Percentiles rank a stretch among this genome's conserved stretches.
Evolutionary conservation across 2,329 filamentous ascomycete species (phyloP).

Genomic region (Dryadomyces sulphureus): DNA sequence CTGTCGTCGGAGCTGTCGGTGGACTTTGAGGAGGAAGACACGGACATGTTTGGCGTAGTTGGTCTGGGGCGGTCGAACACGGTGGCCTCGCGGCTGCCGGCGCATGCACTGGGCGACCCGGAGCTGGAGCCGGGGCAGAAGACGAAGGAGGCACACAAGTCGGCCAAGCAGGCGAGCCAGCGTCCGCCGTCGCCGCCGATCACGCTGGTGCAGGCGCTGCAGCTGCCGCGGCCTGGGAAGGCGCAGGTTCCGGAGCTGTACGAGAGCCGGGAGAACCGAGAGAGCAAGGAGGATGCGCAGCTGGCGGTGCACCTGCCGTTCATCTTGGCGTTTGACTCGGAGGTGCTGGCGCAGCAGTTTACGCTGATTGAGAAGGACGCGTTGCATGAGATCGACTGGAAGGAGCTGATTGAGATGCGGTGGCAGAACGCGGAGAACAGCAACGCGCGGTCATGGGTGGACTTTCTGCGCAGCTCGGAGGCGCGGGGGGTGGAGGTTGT

Average conservation of each 20-base stretch:
- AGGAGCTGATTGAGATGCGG: constrained; percentile 67
- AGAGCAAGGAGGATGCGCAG: constrained; percentile 7
- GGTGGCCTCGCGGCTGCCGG: constrained; percentile 21
- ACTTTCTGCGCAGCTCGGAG: constrained; percentile 59
- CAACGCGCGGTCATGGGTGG: constrained; percentile 63
- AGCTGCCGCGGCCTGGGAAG: constrained; percentile 25
- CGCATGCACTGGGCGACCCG: constrained; percentile 19
- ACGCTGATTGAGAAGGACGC: constrained; percentile 79
- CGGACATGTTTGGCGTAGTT: constrained; percentile 13
- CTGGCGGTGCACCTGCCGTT: constrained; percentile 57
- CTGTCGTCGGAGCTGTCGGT: constrained; percentile 48
- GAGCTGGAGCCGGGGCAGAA: constrained; percentile 8
- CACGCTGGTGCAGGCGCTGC: constrained; percentile 31
- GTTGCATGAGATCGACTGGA: constrained; percentile 77
- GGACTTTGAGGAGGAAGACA: constrained; percentile 23
- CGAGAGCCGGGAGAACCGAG: constrained; percentile 13
- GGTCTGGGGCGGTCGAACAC: constrained; percentile 15
- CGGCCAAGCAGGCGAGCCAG: constrained; percentile 3
- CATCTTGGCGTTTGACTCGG: constrained; percentile 66
- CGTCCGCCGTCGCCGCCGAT: constrained; percentile 29
- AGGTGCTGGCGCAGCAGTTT: constrained; percentile 66
- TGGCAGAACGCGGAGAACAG: constrained; percentile 59
- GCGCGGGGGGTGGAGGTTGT: constrained; percentile 69
- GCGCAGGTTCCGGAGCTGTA: constrained; percentile 22
- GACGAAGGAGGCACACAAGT: constrained; percentile 8